phyloP scores from a whole-genome alignment of 2,329 filamentous ascomycete genomes.

The Botryotinia convoluta region DNA sequence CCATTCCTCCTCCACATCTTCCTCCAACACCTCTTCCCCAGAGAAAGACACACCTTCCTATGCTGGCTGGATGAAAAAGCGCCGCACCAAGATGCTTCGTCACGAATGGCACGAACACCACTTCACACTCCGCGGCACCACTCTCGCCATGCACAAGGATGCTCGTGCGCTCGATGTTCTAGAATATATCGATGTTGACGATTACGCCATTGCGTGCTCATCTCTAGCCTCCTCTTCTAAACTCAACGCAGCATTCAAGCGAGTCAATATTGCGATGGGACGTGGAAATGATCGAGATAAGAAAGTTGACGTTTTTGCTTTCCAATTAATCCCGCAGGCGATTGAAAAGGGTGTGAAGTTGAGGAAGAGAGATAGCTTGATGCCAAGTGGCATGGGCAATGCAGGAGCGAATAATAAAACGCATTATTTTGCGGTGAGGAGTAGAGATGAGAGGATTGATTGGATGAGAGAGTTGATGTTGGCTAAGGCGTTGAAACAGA shows the following conservation, averaged over 20 bases:
- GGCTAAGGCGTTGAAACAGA: constrained; percentile 81
- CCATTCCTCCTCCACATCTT: constrained; percentile 23
- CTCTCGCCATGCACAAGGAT: constrained; percentile 73
- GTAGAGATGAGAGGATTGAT: constrained; percentile 86
- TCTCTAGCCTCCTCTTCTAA: constrained; percentile 70
- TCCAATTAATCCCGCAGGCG: constrained; percentile 72
- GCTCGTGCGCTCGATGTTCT: constrained; percentile 52
- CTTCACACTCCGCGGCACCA: constrained; percentile 77
- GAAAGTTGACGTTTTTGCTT: constrained; percentile 69
- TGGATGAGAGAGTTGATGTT: constrained; percentile 97
- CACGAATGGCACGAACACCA: constrained; percentile 94
- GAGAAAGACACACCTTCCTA: constrained; percentile 58
- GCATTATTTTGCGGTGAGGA: constrained; percentile 90
- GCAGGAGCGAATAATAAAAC: constrained; percentile 65
- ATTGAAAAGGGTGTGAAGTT: constrained; percentile 48
- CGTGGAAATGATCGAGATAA: constrained; percentile 49
- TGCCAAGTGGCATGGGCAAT: constrained; percentile 20
- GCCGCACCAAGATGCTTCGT: constrained; percentile 81
- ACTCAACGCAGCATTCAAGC: constrained; percentile 83
- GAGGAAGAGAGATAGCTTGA: constrained; percentile 43
- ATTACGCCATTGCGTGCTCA: constrained; percentile 85
- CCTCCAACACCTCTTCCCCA: constrained; percentile 28
- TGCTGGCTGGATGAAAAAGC: constrained; percentile 90
- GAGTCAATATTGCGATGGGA: constrained; percentile 58
- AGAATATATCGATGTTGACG: constrained; percentile 82